Evolutionary conservation across 371 early-diverging fungal species (phyloP), one percentile per base, ranked within the genome.

Genomic region (Syncephalastrum contaminatum): DNA sequence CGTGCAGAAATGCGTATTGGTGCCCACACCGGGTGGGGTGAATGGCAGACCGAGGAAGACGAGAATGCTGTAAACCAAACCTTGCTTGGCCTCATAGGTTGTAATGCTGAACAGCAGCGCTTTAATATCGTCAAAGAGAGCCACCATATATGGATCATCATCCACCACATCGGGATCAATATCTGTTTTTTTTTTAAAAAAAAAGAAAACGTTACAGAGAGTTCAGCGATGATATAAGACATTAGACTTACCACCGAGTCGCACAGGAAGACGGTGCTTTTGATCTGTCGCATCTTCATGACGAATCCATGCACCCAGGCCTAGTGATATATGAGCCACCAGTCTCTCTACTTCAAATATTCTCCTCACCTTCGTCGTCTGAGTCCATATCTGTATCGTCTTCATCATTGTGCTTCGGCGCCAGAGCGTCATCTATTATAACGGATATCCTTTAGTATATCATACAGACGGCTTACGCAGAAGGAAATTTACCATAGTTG

Each of bases 41-140:
- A 80, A 75, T 4, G 77, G 82, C 6, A 83, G 53, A 2, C 79
- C 74, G 18, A 87, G 58, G 51, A 85, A 80, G 1, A 73, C 71
- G 51, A 86, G 62, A 18, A 84, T 73, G 18, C 72, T 69, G 51
- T 83, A 74, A 19, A 87, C 62, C 21, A 88, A 59, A 36, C 69
- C 72, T 21, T 58, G 56, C 13, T 62, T 58, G 18, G 80, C 72
- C 44, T 58, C 72, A 3, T 45, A 18, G 1, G 82, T 72, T 10
- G 75, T 70, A 2, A 84, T 62, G 21, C 76, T 59, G 54, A 88
- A 86, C 46, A 93, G 59, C 15, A 88, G 80, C 0, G 77, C 66
- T 1, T 71, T 71, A 15, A 91, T 64, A 56, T 93, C 93, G 24
- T 89, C 88, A 56, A 88, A 90, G 18, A 93, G 66, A 16, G 86